Base-by-base conservation (phyloP, 2,329 filamentous ascomycete species). In the Sporothrix dimorphospora region DNA sequence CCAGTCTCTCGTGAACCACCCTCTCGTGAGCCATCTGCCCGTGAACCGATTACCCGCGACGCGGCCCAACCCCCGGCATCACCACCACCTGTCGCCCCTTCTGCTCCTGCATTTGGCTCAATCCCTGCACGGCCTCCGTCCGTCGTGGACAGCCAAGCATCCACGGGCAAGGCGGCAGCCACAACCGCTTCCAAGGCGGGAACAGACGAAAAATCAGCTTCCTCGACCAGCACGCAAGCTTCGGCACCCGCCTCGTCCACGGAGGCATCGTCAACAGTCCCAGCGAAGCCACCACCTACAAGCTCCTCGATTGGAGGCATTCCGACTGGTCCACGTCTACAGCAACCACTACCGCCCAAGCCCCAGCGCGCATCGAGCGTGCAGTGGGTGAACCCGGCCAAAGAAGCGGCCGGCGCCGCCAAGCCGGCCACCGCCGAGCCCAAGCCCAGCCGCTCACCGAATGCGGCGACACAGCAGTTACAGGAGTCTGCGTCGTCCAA, bases 361-460 rank as follows among this genome's bases (percentile, higher is more conserved):
- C 73, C 72, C 1, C 74, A 81, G 73, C 83, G 86, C 7, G 83
- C 85, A 19, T 86, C 86, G 0, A 88, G 86, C 77, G 88, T 88
- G 75, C 87, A 89, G 78, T 89, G 87, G 87, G 86, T 87, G 72
- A 88, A 88, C 68, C 85, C 86, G 3, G 84, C 83, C 38, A 76
- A 86, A 6, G 75, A 75, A 9, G 77, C 76, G 2, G n/a, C 51
- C 4, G 57, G 51, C 3, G 87, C 75, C 5, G 77, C 75, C 4
- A 87, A 85, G 77, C 86, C 86, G 72, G 79, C 80, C 0, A 84
- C 86, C 1, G 45, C 70, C 1, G 85, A 87, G 21, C 86, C 87
- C 2, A 87, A 86, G 73, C 77, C 83, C 40, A 83, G 82, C 75
- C 81, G 86, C 71, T 45, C 59, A 24, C 59, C 59, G 6, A 65